Evolutionary conservation across 768 basidiomycete species (phyloP), one percentile per base, ranked within the genome.

Genomic region (Boletus reticuloceps): DNA sequence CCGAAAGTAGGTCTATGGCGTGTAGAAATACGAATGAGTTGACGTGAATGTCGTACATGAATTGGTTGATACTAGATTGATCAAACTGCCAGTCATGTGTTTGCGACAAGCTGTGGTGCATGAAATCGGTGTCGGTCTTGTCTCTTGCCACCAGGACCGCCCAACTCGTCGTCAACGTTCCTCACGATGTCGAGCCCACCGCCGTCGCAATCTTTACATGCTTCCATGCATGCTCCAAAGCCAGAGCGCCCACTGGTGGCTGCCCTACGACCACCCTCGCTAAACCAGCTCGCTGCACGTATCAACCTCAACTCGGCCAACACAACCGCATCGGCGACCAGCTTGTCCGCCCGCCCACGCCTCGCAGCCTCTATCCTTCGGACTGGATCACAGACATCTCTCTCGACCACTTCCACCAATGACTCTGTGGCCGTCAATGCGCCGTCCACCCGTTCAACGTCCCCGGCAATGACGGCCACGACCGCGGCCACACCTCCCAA

Each of bases 261-360:
- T 7, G 61, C 62, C 27, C 38, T 64, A 27, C 82, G 88, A 22
- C 75, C 85, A 17, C 89, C 89, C 1, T 90, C 90, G 8, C 79
- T 92, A 14, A 88, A 89, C 73, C 88, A 91, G 70, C 83, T 92
- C 51, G 90, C 88, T 3, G 89, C 89, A 6, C 84, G 88, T 47
- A 88, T 91, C 68, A 82, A 77, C 62, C 72, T 79, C 48, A 82
- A 74, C 46, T 44, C 61, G 16, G 54, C 66, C 10, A 62, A 62
- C 16, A 8, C 56, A 37, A 46, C 58, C 14, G 4, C 69, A 43
- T 53, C 75, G 44, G 47, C 66, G 46, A 49, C 65, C 14, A 56
- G 56, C 42, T 68, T 51, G 10, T 71, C 79, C 32, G 64, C 63
- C 44, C 82, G 89, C 38, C 88, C 89, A 1, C 84, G 90, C 55